Base-by-base conservation (phyloP, 2,329 filamentous ascomycete species). In the Monilinia laxa region DNA sequence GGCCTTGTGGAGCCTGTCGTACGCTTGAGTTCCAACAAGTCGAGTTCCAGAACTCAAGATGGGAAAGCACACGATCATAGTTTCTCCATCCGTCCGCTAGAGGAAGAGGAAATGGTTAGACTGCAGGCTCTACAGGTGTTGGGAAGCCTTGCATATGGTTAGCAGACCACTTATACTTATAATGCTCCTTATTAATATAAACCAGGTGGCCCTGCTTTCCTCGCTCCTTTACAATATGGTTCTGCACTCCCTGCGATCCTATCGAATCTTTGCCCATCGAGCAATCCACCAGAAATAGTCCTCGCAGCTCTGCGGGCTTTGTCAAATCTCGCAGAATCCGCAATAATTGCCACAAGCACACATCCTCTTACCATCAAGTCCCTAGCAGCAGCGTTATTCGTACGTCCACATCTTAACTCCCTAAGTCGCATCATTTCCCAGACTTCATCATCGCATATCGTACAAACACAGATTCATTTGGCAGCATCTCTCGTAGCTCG, bases 71-170 rank as follows among this genome's bases (percentile, higher is more conserved):
- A 79, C 76, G 72, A 81, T 81, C 69, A 81, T 84, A 76, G 77
- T 77, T 72, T 72, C 66, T 68, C 72, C 53, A 60, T 70, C 11
- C 66, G 67, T 51, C 68, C 72, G n/a, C 76, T 87, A 71, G 83
- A 82, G 3, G 85, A 88, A 14, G 87, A 91, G 68, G 89, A 93
- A 66, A 83, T 85, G 55, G 83, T 89, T 58, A 86, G 87, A 71
- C 81, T 95, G 66, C 91, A 96, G 76, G 90, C 90, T n/a, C 85
- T 93, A 51, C 87, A 96, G 70, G 84, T 97, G n/a, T 81, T 96
- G 47, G 89, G 90, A 57, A 95, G 91, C 77, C 86, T 98, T 75
- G 91, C 92, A 67, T 89, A 90, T 79, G 93, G 93, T 93, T 83
- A 74, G 82, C 71, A 63, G 10, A 67, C n/a, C 10, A 42, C 20